Base-by-base conservation (phyloP, 2,329 filamentous ascomycete genomes). In the Mariannaea elegans region DNA sequence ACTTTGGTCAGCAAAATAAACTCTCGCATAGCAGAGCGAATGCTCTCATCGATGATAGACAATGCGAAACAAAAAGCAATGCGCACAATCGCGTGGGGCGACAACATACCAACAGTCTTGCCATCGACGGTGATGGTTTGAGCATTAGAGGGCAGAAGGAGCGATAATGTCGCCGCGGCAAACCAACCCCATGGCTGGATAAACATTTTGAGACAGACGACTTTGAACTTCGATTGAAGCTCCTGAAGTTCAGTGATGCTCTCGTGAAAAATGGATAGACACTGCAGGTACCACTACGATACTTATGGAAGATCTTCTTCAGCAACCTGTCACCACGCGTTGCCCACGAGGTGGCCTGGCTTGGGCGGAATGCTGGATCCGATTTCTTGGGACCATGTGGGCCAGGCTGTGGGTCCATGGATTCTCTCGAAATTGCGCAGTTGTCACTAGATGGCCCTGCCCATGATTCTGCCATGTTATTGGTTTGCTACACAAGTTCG, bases 111-210 rank as follows among this genome's bases (percentile, higher is more conserved):
- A 29, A 69, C 46, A 29, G 61, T 61, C 48, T 66, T 42, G 39
- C 62, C 64, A 38, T 67, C 42, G 19, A 68, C 56, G 21, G 32
- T 58, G 39, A 70, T 63, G 19, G 67, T 69, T 56, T 70, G 68
- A n/a, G 67, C 68, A 24, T 52, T 58, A 23, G 59, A 45, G 13
- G 48, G 51, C 7, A 45, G 46, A 19, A 58, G 10, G 23, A 62
- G 51, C 18, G 46, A 53, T 18, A 56, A 13, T 8, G 53, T 27
- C 24, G 50, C 58, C 19, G 50, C 23, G 27, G 49, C 50, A 38
- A 51, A 36, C 59, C 55, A 59, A 44, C 49, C 14, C 4, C 49
- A 62, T 27, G 14, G 32, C 41, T 27, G 49, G 34, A 51, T 21
- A 29, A 62, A 42, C 59, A 62, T 62, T 19, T 14, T 55, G 47